These are phyloP conservation scores for Neonectria hederae DNA, from an alignment of 2,329 filamentous ascomycete species.

Conservation along the genomic window DNA sequence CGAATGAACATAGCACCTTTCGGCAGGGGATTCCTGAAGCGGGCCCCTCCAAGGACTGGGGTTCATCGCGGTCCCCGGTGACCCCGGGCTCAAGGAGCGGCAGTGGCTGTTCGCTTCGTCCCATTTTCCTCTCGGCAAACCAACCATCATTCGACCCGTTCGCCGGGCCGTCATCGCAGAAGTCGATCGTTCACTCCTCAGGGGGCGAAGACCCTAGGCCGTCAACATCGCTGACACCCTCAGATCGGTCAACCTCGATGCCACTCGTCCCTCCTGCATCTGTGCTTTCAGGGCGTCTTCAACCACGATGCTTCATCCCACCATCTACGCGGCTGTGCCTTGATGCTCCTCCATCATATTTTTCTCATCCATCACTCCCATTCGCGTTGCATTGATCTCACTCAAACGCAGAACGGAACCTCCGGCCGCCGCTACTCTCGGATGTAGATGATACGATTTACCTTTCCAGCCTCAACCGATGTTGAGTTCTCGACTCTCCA, in stretches of 20 bases:
- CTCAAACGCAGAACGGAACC: constrained; percentile 2
- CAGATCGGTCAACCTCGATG: background rate
- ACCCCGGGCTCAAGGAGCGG: constrained; percentile 16
- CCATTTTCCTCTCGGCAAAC: constrained; percentile 9
- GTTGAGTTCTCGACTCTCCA: constrained; percentile 2
- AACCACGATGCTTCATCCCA: constrained; percentile 11
- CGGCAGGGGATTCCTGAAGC: constrained; percentile 16
- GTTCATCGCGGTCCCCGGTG: constrained; percentile 9
- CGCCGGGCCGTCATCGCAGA: constrained; percentile 36
- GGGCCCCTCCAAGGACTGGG: constrained; percentile 13
- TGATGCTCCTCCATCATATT: background rate
- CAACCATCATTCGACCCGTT: constrained; percentile 30
- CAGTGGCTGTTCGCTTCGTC: constrained; percentile 14
- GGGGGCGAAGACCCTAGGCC: constrained; percentile 4
- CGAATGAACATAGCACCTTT: background rate
- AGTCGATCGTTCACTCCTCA: constrained; percentile 28
- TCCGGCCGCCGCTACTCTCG: constrained; percentile 2
- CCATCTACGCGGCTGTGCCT: constrained; percentile 11
- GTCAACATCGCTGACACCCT: background rate
- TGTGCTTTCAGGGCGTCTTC: constrained; percentile 2
- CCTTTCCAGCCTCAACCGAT: constrained; percentile 16
- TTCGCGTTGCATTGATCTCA: background rate
- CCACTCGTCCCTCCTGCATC: constrained; percentile 9
- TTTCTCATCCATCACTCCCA: background rate
- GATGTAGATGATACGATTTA: constrained; percentile 16